These are phyloP conservation scores for Pythium grandisporangium DNA, from an alignment of 352 stramenopile species.

Conservation along the genomic window DNA sequence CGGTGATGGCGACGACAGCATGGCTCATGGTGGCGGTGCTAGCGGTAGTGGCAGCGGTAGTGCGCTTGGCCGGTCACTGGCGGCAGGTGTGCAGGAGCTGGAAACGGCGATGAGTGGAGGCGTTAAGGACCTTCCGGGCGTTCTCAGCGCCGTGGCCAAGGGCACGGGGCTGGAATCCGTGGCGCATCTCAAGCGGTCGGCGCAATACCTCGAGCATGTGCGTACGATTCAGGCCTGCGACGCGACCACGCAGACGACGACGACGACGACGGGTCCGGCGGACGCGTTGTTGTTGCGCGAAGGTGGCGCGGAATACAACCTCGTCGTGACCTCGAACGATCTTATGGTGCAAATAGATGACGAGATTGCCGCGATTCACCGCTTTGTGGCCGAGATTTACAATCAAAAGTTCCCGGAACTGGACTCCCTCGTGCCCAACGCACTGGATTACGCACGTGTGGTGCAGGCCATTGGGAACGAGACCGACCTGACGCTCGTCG, in stretches of 20 bases:
- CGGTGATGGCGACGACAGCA: conserved; percentile 4
- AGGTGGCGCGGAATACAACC: conserved; percentile 63
- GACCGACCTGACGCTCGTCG: conserved; percentile 89
- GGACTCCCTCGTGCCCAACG: conserved; percentile 89
- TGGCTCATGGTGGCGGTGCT: not conserved
- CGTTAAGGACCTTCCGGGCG: conserved; percentile 20
- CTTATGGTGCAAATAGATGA: conserved; percentile 92
- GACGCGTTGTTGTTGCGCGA: conserved; percentile 34
- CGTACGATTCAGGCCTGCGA: too few species aligned
- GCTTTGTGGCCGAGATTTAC: conserved; percentile 90
- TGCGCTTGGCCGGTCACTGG: too few species aligned
- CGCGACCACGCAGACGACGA: conserved; percentile 42
- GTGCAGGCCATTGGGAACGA: conserved; percentile 90
- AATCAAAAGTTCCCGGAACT: conserved; percentile 92
- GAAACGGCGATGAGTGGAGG: conserved; percentile 8
- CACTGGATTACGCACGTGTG: conserved; percentile 90
- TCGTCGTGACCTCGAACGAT: conserved; percentile 89
- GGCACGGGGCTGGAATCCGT: conserved; percentile 45
- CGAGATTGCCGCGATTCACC: conserved; percentile 87
- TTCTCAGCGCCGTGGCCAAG: conserved; percentile 32
- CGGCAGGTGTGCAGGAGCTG: too few species aligned
- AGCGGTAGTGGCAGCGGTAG: too few species aligned
- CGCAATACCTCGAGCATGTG: conserved; percentile 63
- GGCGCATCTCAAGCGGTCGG: conserved; percentile 63
- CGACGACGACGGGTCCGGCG: conserved; percentile 21